Base-by-base conservation (phyloP, 768 basidiomycete genomes). In the Rhizopogon vinicolor region DNA sequence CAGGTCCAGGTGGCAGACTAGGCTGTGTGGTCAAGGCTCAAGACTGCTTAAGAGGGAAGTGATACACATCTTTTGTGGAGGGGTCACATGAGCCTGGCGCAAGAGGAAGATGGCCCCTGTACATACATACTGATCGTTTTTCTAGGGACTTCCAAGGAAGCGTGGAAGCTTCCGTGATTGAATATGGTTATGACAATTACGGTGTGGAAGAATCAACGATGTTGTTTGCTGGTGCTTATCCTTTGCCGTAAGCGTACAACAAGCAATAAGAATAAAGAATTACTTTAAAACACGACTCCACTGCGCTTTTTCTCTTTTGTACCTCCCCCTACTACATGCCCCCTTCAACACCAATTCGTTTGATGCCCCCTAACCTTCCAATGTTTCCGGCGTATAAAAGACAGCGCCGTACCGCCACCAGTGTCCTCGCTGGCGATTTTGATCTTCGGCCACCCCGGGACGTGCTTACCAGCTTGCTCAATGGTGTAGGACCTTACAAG, bases 401-500 rank as follows among this genome's bases (percentile, higher is more conserved):
- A 29, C 68, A 64, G 3, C 75, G 79, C 19, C 85, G 90, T 56
- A 85, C 80, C 46, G 90, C 90, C 43, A 92, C 90, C 7, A 67
- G 83, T 8, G 85, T 91, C 41, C 80, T 91, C 71, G 83, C 88
- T 0, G 90, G 90, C 61, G 73, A 77, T 65, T 90, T 89, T 68
- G 90, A 91, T 73, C 67, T 77, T 5, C 78, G 78, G 18, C 84
- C 86, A 0, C 65, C 78, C 39, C 81, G 90, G 66, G 89, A 91
- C 71, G 87, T 87, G 59, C 77, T 92, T 60, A 91, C 90, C 13
- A 88, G 86, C 69, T 69, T 91, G 49, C 74, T 91, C 63, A 91
- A 91, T 63, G 88, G 89, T 50, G 85, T 90, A 31, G 79, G 78
- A 0, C 81, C 81, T 7, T 86, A 89, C 69, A 78, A 81, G 57